A percentile compares a stretch with the other conserved stretches of the same genome.
Evolutionary conservation across 345 rosid genomes (phyloP).

Genomic region (Anacardium occidentale): DNA sequence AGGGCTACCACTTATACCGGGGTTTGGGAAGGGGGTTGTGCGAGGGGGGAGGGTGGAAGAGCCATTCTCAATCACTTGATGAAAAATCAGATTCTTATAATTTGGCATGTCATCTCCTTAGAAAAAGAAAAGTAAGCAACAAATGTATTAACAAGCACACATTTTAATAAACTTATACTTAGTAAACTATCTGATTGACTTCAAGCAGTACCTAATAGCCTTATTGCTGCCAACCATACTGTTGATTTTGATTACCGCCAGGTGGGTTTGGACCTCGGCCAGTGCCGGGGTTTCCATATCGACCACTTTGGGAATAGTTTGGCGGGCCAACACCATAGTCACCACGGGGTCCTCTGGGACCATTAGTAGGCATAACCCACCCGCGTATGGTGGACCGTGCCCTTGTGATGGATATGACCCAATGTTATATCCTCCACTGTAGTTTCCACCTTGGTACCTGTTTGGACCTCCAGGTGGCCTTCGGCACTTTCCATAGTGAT

Average conservation of each 20-base stretch:
- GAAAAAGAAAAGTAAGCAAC: no score
- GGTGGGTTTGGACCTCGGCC: conserved; percentile 83
- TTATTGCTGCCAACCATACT: conserved; percentile 71
- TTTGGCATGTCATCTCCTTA: no score
- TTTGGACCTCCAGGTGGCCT: conserved; percentile 67
- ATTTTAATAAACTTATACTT: no score
- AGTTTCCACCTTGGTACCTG: conserved; percentile 52
- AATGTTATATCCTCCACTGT: conserved; percentile 56
- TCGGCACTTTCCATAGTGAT: conserved; percentile 51
- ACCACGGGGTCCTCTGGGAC: conserved; percentile 67
- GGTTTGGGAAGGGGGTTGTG: no score
- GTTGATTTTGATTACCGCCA: conserved; percentile 88
- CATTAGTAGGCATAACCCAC: conserved; percentile 59
- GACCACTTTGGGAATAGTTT: conserved; percentile 72
- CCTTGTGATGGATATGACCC: conserved; percentile 89
- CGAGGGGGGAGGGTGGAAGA: no score
- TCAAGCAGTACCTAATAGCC: background rate
- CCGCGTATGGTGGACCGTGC: conserved; percentile 68
- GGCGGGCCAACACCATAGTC: conserved; percentile 67
- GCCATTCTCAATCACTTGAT: no score
- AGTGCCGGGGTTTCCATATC: conserved; percentile 65
- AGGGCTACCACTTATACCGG: no score
- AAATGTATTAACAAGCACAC: no score
- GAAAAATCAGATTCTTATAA: no score
- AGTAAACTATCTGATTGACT: no score